Evolutionary conservation across 2,329 filamentous ascomycete species (phyloP), one percentile per base, ranked within the genome.

Genomic region (Sclerotiophoma versabilis): DNA sequence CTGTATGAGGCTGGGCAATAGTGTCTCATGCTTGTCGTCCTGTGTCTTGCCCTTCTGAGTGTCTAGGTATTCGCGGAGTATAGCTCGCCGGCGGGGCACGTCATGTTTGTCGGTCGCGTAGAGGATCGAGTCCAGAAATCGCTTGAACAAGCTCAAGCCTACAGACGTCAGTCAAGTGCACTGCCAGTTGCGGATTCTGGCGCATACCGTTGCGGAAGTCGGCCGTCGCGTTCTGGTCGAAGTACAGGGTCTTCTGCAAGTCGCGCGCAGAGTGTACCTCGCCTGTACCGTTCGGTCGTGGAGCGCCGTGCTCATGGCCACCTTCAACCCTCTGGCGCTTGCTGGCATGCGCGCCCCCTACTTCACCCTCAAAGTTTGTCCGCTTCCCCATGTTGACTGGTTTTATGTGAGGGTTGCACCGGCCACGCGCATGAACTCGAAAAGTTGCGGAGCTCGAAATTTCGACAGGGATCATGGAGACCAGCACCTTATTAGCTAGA

Each of bases 1-100:
- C 65, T 96, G 90, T 76, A 96, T 90, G 32, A 98, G 78, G 65
- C 96, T 91, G 2, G 83, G 78, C 25, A 98, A 83, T 63, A 88
- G 91, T 20, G 87, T 80, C 6, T 84, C 79, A 47, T 84, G 81
- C 46, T 84, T 83, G 30, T 86, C 84, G 26, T 79, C 78, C 15
- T 74, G 70, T 44, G 74, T 76, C 56, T 75, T 74, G 15, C 80
- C 77, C 54, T 79, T 81, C 68, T 87, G 83, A 37, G 80, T 78
- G 37, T 86, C 82, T 42, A 95, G 83, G 70, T 89, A 95, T 62
- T 90, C 85, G 60, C 81, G 81, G 26, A 93, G 77, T 46, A 93
- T 87, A 30, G 76, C 70, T 77, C 76, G 71, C 80, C 85, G 75
- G 74, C 60, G 76, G 55, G 73, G 70, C 32, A 79, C 71, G 22